Base-by-base conservation (phyloP, 768 basidiomycete species). In the Hirschioporus abietinus region DNA sequence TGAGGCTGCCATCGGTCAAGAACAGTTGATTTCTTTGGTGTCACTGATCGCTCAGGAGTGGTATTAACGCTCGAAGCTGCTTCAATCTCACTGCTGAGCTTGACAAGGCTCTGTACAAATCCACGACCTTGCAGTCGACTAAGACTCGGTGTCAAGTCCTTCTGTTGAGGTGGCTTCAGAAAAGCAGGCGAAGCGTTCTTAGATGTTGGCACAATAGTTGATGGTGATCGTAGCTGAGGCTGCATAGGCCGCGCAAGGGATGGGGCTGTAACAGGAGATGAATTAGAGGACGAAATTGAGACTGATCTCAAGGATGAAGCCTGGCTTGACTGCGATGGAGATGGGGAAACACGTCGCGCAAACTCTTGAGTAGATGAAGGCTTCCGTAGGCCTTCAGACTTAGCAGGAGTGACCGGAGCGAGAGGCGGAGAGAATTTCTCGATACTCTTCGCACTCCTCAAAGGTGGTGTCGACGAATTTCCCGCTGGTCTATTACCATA, bases 121-220 rank as follows among this genome's bases (percentile, higher is more conserved):
- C 93, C 93, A 57, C 93, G 87, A 23, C 93, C 93, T 71, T 93
- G 88, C 20, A 95, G 77, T 67, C 92, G 80, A 68, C 90, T 93
- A 35, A 94, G 85, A 74, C 91, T 93, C 0, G 93, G 93, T 1
- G 91, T 92, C 3, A 85, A 85, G 60, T 92, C 91, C 73, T 93
- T 93, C 64, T 81, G 75, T 3, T 81, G 73, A 9, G 84, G 77
- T 1, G 80, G 78, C 60, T 84, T 87, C 27, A 88, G 77, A 73
- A 92, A 89, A 5, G 84, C 85, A 20, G 86, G 83, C 4, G 89
- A 86, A 30, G 83, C 74, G 24, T 78, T 78, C 18, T 74, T 69
- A 5, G 83, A 80, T 25, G 80, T 61, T 24, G 84, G 79, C 58
- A 82, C 79, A 52, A 73, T 76, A 67, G 77, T 70, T 0, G 82